Evolutionary conservation across 2,329 filamentous ascomycete species (phyloP), one percentile per base, ranked within the genome.

Genomic region (Trematosphaeria pertusa): DNA sequence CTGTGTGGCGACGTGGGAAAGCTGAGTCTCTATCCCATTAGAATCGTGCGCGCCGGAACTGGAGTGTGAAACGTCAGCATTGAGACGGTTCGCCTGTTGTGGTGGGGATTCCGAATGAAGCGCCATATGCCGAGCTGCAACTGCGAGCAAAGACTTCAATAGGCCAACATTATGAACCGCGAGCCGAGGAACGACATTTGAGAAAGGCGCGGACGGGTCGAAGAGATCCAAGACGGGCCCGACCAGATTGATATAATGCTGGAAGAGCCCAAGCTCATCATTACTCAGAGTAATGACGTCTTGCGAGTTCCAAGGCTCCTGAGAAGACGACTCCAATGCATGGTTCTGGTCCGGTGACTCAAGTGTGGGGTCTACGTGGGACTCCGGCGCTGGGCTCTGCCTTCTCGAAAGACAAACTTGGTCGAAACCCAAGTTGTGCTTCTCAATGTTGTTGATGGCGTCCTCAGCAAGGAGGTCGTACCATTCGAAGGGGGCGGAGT

Each of bases 101-200:
- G 52, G 53, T 22, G 62, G 63, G 11, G 47, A 38, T 30, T 51
- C 61, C 41, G 56, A 59, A 46, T 73, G 70, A 24, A 79, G 70
- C 2, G 75, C 78, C 38, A 78, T 64, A 55, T 83, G 79, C 10
- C 79, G 72, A n/a, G 79, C 76, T 7, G 81, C 78, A 2, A 85
- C 70, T 1, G 82, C 82, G 3, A 85, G 69, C 5, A 85, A 73
- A 12, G 82, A 81, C 52, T 82, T 83, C 70, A 85, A 75, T 3
- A 85, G 58, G 0, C 82, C 82, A 19, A 77, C 69, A 53, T 85
- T 85, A 20, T 76, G 74, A 46, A 82, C 65, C 2, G 79, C 76
- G 8, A 69, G 43, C 12, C 62, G 49, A 19, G 66, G 66, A 2
- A 68, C 62, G 11, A 42, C 72, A 47, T 55, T 72, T 2, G 67